Evolutionary conservation across 2,329 filamentous ascomycete species (phyloP), one percentile per base, ranked within the genome.

Genomic region (Botrytis hyacinthi): DNA sequence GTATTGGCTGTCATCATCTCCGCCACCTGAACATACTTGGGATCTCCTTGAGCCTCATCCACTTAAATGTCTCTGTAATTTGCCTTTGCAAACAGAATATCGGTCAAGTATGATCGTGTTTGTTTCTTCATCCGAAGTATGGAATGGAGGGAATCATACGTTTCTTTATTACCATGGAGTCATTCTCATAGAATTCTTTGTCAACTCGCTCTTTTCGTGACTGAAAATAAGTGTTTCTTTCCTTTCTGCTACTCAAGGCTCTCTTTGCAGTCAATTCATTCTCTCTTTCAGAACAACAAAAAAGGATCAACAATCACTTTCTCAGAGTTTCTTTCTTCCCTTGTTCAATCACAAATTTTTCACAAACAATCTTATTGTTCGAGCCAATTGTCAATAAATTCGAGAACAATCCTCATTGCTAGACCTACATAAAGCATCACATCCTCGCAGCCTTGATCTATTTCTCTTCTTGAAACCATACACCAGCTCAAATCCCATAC

Each of bases 61-160:
- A 51, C 8, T 63, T 12, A 29, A 42, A 32, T 20, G 26, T 40
- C 32, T 40, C 35, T 10, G n/a, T 68, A 40, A 26, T 68, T 40
- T 54, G 26, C 46, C 8, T 54, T 40, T 8, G 18, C 46, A 54
- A 67, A 54, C 42, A 35, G 29, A 48, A 48, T 26, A 16, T 12
- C 29, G 20, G 40, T 46, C 68, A 70, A 70, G 68, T 62, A 14
- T 70, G 57, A 5, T 42, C 26, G 40, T 63, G 29, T 46, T 40
- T 71, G 14, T 51, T 46, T 40, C 69, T 51, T 35, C 26, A 29
- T 65, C 69, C 22, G 44, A 68, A 68, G 48, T 68, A 57, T 57
- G 26, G n/a, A 18, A 57, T 57, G 2, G 32, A 51, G 32, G n/a
- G 46, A 54, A 54, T 68, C 65, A 68, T 54, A 68, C 35, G 22